These are phyloP conservation scores for Ganoderma meredithae DNA, from an alignment of 1,284 basidiomycete species.

Conservation along the genomic window DNA sequence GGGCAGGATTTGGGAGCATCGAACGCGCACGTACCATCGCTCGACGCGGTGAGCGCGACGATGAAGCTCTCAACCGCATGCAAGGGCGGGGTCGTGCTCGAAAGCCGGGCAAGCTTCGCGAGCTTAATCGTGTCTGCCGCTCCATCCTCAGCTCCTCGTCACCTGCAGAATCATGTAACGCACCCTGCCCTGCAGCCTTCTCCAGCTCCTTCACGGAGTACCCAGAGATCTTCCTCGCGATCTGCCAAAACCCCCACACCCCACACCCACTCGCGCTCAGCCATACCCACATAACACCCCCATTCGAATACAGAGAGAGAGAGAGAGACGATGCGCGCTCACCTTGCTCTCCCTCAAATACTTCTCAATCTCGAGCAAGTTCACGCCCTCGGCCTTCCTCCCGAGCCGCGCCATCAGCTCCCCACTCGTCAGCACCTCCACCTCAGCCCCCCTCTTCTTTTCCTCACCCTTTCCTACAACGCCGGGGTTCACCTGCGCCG, in stretches of 20 bases:
- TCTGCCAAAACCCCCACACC: slow-evolving; percentile 52
- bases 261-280: neutral
- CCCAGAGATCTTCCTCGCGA: slow-evolving; percentile 79
- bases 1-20: slow-evolving; percentile 10
- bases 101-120: slow-evolving; percentile 44
- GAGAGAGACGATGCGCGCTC: too few species aligned
- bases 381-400: slow-evolving; percentile 73
- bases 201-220: slow-evolving; percentile 78
- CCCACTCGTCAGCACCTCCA: slow-evolving; percentile 70
- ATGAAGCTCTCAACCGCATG: slow-evolving; percentile 89
- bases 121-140: slow-evolving; percentile 38
- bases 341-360: slow-evolving; percentile 92
- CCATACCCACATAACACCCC: too few species aligned
- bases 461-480: neutral
- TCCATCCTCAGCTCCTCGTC: neutral
- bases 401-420: slow-evolving; percentile 75
- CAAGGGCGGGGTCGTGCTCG: slow-evolving; percentile 71
- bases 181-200: slow-evolving; percentile 53
- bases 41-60: slow-evolving; percentile 80
- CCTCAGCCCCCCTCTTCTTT: slow-evolving; percentile 18
- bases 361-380: slow-evolving; percentile 82
- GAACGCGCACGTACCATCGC: slow-evolving; percentile 72
- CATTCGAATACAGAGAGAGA: too few species aligned
- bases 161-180: slow-evolving; percentile 12
- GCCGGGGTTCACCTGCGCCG: slow-evolving; percentile 34